Conservation (phyloP, 345 rosid species). For the Rhodamnia argentea region DNA sequence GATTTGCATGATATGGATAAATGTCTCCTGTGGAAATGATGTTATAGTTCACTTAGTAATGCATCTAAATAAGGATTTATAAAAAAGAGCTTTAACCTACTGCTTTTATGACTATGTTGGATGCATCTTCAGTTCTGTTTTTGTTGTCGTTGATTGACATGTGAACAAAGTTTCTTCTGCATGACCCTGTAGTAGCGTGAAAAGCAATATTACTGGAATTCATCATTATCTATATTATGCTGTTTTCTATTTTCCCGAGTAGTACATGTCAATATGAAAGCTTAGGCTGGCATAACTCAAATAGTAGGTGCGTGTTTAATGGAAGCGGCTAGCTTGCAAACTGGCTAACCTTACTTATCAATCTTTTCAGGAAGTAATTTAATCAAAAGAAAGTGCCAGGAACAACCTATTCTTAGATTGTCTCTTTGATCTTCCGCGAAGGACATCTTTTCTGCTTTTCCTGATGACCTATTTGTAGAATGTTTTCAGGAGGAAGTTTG, state of each 20-base stretch:
- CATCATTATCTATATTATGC: background rate
- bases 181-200: background rate
- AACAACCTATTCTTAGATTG: background rate
- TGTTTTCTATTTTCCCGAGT: background rate
- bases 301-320: background rate
- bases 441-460: background rate
- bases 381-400: background rate
- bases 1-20: background rate
- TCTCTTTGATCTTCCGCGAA: background rate
- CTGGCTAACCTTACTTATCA: background rate
- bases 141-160: background rate
- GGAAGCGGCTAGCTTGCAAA: background rate
- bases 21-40: background rate
- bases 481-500: constrained; percentile 86
- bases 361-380: background rate
- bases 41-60: background rate
- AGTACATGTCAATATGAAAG: background rate
- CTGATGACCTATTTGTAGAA: background rate
- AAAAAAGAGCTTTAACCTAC: background rate
- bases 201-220: background rate
- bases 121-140: background rate
- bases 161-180: background rate
- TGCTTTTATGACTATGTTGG: background rate
- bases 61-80: background rate
- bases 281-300: background rate